These are phyloP conservation scores for Ascochyta fabae DNA, from an alignment of 2,329 filamentous ascomycete species.

Conservation along the genomic window DNA sequence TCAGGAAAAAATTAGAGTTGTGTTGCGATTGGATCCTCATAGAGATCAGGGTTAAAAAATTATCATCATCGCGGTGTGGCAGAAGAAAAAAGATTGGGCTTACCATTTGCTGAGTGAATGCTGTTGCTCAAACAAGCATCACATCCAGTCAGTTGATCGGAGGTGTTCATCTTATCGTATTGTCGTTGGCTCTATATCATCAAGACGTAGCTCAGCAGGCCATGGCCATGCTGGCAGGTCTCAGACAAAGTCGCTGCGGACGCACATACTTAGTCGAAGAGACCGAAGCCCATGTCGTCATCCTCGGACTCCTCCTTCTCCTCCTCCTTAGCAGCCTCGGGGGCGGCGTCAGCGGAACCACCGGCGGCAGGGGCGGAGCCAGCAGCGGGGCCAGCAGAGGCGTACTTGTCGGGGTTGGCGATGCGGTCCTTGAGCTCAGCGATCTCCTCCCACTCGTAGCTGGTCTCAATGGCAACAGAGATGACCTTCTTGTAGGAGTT, in stretches of 20 bases:
- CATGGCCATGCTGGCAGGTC: slow-evolving; percentile 27
- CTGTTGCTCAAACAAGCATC: slow-evolving; percentile 34
- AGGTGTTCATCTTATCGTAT: slow-evolving; percentile 45
- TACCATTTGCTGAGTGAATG: slow-evolving; percentile 38
- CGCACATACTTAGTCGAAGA: slow-evolving; percentile 57
- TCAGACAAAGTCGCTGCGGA: slow-evolving; percentile 28
- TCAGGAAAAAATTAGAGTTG: slow-evolving; percentile 77
- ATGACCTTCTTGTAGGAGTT: slow-evolving; percentile 98
- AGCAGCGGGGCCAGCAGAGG: slow-evolving; percentile 75
- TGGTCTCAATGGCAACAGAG: slow-evolving; percentile 86
- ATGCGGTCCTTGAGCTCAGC: slow-evolving; percentile 99
- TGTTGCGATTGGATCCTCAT: slow-evolving; percentile 68
- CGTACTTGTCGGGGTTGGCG: slow-evolving; percentile 97
- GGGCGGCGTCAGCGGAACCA: slow-evolving; percentile 24
- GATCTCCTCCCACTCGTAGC: slow-evolving; percentile 94
- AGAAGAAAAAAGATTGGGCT: slow-evolving; percentile 27
- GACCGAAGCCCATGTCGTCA: slow-evolving; percentile 61
- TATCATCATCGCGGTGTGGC: slow-evolving; percentile 61
- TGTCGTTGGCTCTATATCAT: slow-evolving; percentile 45
- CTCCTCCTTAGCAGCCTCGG: slow-evolving; percentile 54
- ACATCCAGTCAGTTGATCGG: slow-evolving; percentile 21
- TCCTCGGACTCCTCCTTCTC: slow-evolving; percentile 66
- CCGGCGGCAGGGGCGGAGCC: slow-evolving; percentile 55
- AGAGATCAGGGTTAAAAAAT: slow-evolving; percentile 69
- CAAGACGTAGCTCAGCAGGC: slow-evolving; percentile 31